Percentiles rank a stretch among this genome's conserved stretches.
phyloP scores from a whole-genome alignment of 2,329 filamentous ascomycete species.

The Venturia asperata region DNA sequence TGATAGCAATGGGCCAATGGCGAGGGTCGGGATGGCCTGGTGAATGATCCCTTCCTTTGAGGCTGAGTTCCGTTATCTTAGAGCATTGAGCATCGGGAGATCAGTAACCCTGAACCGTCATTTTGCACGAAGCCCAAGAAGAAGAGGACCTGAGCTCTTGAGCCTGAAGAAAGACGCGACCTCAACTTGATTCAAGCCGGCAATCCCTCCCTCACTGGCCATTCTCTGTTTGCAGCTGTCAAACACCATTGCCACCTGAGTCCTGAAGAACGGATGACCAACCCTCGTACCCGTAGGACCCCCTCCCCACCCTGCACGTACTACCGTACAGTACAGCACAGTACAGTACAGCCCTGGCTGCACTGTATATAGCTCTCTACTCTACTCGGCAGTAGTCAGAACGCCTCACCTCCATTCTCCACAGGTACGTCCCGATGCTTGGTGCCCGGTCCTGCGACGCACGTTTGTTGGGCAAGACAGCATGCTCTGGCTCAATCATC shows the following conservation, averaged over 20 bases:
- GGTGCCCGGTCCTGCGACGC: neutral
- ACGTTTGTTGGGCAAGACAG: neutral
- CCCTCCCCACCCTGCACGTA: too few relatives aligned
- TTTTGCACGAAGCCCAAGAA: neutral
- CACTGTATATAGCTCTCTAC: neutral
- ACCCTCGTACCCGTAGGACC: too few relatives aligned
- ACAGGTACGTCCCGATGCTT: slow-evolving; percentile 1
- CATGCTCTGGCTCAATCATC: neutral
- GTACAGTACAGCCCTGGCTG: too few relatives aligned
- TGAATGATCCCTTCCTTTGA: neutral
- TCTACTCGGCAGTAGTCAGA: neutral
- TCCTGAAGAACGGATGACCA: neutral
- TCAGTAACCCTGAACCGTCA: neutral
- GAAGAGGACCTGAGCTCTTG: neutral
- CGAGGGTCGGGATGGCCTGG: neutral
- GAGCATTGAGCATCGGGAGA: neutral
- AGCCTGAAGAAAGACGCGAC: neutral
- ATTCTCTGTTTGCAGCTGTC: too few relatives aligned
- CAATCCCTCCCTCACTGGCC: neutral
- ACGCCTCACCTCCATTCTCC: slow-evolving; percentile 1
- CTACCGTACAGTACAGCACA: too few relatives aligned
- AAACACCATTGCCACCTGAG: neutral
- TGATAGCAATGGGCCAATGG: neutral
- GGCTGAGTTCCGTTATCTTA: neutral
- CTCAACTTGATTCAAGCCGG: neutral